These are phyloP conservation scores for Nemania abortiva DNA, from an alignment of 2,329 filamentous ascomycete species.

Conservation along the genomic window DNA sequence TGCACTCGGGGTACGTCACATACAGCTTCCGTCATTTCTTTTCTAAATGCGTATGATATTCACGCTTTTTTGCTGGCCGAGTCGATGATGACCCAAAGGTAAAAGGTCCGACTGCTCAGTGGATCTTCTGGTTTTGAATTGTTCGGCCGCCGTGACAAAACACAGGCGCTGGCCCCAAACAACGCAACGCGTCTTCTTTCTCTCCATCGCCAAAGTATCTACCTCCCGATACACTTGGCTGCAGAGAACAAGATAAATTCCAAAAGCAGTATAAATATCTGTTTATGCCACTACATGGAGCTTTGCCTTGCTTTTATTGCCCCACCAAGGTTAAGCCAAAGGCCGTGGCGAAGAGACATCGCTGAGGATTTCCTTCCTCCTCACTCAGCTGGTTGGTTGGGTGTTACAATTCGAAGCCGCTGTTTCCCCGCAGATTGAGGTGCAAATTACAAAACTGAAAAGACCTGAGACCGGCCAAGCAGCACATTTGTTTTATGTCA, in stretches of 20 bases:
- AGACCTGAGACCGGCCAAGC: slow-evolving; percentile 73
- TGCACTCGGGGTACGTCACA: slow-evolving; percentile 20
- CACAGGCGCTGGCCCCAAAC: slow-evolving; percentile 42
- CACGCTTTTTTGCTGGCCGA: slow-evolving; percentile 37
- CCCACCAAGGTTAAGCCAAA: slow-evolving; percentile 67
- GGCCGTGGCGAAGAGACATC: slow-evolving; percentile 65
- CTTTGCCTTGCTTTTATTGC: slow-evolving; percentile 56
- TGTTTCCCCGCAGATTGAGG: slow-evolving; percentile 64
- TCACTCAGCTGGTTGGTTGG: slow-evolving; percentile 39
- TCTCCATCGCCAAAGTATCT: slow-evolving; percentile 20
- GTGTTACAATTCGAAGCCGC: slow-evolving; percentile 60
- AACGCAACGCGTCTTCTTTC: slow-evolving; percentile 44
- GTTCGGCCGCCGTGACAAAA: slow-evolving; percentile 46
- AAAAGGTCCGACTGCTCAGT: slow-evolving; percentile 60
- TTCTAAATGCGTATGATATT: background rate
- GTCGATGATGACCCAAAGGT: slow-evolving; percentile 61
- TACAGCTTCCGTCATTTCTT: background rate
- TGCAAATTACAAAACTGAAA: slow-evolving; percentile 72
- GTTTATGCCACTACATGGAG: slow-evolving; percentile 64
- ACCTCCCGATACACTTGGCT: slow-evolving; percentile 30
- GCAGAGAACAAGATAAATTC: slow-evolving; percentile 36
- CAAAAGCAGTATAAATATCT: slow-evolving; percentile 31
- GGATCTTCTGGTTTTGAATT: slow-evolving; percentile 55
- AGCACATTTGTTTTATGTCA: slow-evolving; percentile 25
- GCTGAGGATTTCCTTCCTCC: slow-evolving; percentile 24